A percentile compares a stretch with the other conserved stretches of the same genome.
phyloP scores from a whole-genome alignment of 306 rosid genomes.

The Quercus cerris region DNA sequence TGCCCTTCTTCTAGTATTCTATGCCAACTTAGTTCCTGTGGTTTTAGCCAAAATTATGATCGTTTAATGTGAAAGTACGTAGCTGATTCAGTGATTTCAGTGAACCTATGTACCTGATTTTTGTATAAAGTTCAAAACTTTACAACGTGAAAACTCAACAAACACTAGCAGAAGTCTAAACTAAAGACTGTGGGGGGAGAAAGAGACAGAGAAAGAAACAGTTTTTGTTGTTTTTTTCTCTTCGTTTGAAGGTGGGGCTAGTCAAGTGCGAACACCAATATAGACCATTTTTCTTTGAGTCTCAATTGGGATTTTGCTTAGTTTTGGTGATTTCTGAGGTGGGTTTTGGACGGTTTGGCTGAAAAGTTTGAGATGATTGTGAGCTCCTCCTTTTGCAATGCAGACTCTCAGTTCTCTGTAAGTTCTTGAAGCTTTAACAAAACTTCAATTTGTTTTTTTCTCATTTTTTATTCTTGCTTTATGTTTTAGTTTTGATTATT shows the following conservation, averaged over 20 bases:
- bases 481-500: background rate
- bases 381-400: slow-evolving; percentile 76
- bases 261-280: background rate
- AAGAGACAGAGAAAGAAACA: background rate
- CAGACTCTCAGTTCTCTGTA: slow-evolving; percentile 70
- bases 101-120: background rate
- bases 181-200: background rate
- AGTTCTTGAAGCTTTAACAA: slow-evolving; percentile 21
- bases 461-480: background rate
- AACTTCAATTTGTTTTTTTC: background rate
- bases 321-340: slow-evolving; percentile 15
- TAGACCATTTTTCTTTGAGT: background rate
- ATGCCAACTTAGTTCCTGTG: background rate
- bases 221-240: background rate
- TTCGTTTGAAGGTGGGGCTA: background rate
- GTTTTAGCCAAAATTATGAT: slow-evolving; percentile 3
- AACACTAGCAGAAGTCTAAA: background rate
- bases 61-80: background rate
- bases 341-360: slow-evolving; percentile 15
- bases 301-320: background rate
- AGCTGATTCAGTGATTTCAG: background rate
- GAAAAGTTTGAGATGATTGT: slow-evolving; percentile 42
- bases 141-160: background rate
- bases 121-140: background rate
- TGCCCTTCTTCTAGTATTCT: background rate